A percentile compares a stretch with the other conserved stretches of the same genome.
These are phyloP conservation scores for Chaetomiaceae sp. DNA, from an alignment of 2,329 filamentous ascomycete species.

Conservation along the genomic window DNA sequence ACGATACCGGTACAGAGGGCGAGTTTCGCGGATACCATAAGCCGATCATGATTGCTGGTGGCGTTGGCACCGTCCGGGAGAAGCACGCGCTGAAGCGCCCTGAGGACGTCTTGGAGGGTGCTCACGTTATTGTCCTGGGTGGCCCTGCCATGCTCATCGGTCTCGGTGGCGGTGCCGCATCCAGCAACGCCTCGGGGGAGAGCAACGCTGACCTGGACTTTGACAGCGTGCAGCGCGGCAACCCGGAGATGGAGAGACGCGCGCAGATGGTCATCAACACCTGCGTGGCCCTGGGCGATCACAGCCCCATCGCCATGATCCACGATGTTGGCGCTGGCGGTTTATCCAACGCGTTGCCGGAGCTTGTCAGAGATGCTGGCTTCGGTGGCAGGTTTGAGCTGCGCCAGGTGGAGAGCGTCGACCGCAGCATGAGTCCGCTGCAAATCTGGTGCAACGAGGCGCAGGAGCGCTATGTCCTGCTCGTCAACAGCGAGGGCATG, in stretches of 20 bases:
- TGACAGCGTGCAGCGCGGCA: conserved; percentile 92
- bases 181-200: conserved; percentile 81
- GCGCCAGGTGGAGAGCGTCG: conserved; percentile 86
- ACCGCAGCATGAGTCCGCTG: conserved; percentile 86
- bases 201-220: conserved; percentile 91
- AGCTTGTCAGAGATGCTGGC: conserved; percentile 86
- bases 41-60: conserved; percentile 96
- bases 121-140: conserved; percentile 85
- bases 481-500: conserved; percentile 73
- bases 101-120: conserved; percentile 73
- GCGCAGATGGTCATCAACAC: conserved; percentile 98
- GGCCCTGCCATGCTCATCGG: conserved; percentile 98
- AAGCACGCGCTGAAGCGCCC: conserved; percentile 84
- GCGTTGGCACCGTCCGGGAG: conserved; percentile 85
- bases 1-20: conserved; percentile 31
- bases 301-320: conserved; percentile 92
- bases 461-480: conserved; percentile 91
- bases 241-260: conserved; percentile 90
- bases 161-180: conserved; percentile 89
- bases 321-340: conserved; percentile 96
- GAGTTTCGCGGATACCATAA: conserved; percentile 93
- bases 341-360: conserved; percentile 66
- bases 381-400: conserved; percentile 89
- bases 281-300: conserved; percentile 73
- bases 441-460: conserved; percentile 98